A percentile compares a stretch with the other conserved stretches of the same genome.
Evolutionary conservation across 345 rosid species (phyloP).

Genomic region (Rhizophora mangle): DNA sequence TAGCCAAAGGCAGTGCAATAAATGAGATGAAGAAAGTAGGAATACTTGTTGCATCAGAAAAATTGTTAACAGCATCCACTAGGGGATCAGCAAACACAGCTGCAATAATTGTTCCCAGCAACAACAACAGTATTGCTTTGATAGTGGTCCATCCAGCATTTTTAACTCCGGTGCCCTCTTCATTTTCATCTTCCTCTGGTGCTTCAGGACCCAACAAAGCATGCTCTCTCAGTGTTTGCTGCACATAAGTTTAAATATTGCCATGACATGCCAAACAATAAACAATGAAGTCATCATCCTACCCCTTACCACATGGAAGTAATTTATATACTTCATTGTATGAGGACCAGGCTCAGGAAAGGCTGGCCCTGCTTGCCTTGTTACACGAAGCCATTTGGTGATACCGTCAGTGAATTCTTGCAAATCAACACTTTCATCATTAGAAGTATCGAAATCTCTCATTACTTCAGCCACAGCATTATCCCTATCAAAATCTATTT

Average conservation of each 20-base stretch:
- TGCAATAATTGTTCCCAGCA: conserved; percentile 76
- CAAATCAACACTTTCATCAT: conserved; percentile 31
- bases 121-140: conserved; percentile 65
- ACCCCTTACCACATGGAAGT: conserved; percentile 50
- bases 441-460: conserved; percentile 61
- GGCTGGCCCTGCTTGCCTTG: conserved; percentile 15
- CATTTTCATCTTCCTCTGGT: conserved; percentile 37
- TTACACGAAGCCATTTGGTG: conserved; percentile 43
- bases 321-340: conserved; percentile 43
- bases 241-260: conserved; percentile 19
- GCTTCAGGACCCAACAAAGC: conserved; percentile 41
- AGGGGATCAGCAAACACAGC: conserved; percentile 95
- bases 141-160: conserved; percentile 49
- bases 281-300: neutral
- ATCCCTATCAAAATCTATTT: conserved; percentile 58
- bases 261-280: neutral
- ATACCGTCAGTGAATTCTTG: conserved; percentile 58
- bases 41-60: conserved; percentile 84
- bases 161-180: conserved; percentile 50
- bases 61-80: conserved; percentile 87
- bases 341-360: conserved; percentile 35
- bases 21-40: conserved; percentile 96
- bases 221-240: conserved; percentile 80
- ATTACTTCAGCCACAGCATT: conserved; percentile 64
- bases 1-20: conserved; percentile 85